A percentile compares a stretch with the other conserved stretches of the same genome.
Conservation (phyloP, 2,329 filamentous ascomycete genomes). For the Neonectria coccinea region DNA sequence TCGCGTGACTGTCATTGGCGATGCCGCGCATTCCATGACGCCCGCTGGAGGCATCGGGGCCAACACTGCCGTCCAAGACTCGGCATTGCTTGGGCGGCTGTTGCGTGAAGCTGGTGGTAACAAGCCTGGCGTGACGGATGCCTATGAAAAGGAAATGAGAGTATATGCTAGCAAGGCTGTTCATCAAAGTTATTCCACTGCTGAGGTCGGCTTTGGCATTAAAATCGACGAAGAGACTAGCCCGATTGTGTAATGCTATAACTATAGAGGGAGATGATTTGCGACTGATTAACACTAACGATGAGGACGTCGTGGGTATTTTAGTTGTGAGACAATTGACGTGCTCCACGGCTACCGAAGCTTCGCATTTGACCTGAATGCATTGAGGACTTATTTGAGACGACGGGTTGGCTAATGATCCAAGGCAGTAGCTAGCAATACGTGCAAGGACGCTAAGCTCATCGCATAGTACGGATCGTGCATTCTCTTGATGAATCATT, state of each 20-base stretch:
- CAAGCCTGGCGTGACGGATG: constrained; percentile 63
- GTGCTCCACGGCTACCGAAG: neutral
- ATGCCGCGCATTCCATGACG: constrained; percentile 69
- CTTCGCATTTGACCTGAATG: too few species aligned
- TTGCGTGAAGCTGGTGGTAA: constrained; percentile 65
- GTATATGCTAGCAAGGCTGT: constrained; percentile 70
- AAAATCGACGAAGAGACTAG: constrained; percentile 57
- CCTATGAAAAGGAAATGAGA: constrained; percentile 72
- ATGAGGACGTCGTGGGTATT: neutral
- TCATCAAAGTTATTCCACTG: constrained; percentile 62
- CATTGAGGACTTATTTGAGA: too few species aligned
- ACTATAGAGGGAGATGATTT: neutral
- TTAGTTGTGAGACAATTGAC: neutral
- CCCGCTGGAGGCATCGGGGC: constrained; percentile 68
- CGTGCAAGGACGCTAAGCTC: neutral
- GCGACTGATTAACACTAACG: neutral
- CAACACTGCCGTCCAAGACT: constrained; percentile 67
- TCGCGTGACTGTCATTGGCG: constrained; percentile 69
- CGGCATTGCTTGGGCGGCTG: constrained; percentile 65
- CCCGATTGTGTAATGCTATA: constrained; percentile 22
- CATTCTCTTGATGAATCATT: neutral
- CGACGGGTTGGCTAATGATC: too few species aligned
- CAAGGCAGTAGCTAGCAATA: neutral
- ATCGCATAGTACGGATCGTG: neutral
- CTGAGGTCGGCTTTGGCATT: constrained; percentile 57